phyloP scores from a whole-genome alignment of 352 stramenopile species.

The Saprolegnia diclina region DNA sequence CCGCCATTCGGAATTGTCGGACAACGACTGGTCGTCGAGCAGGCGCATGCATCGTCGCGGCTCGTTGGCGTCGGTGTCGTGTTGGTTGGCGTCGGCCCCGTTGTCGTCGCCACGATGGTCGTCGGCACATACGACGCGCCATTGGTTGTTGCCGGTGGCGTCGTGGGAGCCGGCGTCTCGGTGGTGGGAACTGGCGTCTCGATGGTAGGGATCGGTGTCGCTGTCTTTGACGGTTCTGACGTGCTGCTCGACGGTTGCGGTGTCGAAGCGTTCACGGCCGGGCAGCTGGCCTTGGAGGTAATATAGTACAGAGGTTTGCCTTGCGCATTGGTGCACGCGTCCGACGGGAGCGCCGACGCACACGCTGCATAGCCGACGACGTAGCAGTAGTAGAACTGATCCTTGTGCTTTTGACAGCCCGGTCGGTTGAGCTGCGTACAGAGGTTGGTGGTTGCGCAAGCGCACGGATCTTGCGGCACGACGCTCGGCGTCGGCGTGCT shows the following conservation, averaged over 20 bases:
- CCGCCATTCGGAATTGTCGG: constrained; percentile 5
- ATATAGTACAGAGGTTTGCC: constrained; percentile 17
- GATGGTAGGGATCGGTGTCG: not conserved
- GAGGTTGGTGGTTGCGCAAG: constrained; percentile 15
- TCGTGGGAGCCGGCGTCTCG: not conserved
- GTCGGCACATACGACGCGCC: not conserved
- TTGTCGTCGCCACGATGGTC: not conserved
- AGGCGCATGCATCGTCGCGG: constrained; percentile 15
- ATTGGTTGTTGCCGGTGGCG: not conserved
- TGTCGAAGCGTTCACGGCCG: not conserved
- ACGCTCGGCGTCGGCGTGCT: not conserved
- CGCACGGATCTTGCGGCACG: constrained; percentile 10
- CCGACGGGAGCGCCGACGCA: not conserved
- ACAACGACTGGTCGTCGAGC: constrained; percentile 9
- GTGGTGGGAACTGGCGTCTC: not conserved
- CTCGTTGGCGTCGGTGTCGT: not conserved
- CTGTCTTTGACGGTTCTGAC: not conserved
- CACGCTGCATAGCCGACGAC: constrained; percentile 15
- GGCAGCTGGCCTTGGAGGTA: not conserved
- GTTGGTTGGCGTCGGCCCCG: not conserved
- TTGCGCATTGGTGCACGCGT: constrained; percentile 18
- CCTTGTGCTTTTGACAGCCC: constrained; percentile 15
- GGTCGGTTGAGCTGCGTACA: constrained; percentile 9
- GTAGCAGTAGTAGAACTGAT: constrained; percentile 23
- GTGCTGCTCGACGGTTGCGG: not conserved